Base-by-base conservation (phyloP, 2,329 filamentous ascomycete species). In the Rachicladosporium sp. region DNA sequence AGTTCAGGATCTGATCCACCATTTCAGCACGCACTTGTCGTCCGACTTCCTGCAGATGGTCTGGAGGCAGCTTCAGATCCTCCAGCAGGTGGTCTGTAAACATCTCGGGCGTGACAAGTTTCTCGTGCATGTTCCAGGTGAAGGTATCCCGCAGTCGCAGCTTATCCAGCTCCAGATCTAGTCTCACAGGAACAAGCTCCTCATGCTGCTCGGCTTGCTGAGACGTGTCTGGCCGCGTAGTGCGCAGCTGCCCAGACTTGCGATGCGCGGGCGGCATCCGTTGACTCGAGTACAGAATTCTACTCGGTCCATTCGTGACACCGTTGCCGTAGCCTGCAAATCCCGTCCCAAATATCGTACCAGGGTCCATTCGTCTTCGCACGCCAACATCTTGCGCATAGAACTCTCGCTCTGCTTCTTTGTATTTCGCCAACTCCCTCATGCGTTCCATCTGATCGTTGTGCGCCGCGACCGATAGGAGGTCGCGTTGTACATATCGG, bases 101-200 rank as follows among this genome's bases (percentile, higher is more conserved):
- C 8, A 91, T 62, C 42, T 93, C 82, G 12, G 80, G 76, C 13
- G 76, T 72, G 3, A 93, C 75, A 9, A 91, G 73, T 43, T 88
- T 80, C 59, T 98, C 91, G 64, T 95, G 85, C 29, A 96, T 71
- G 60, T 98, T 98, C 88, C 89, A 98, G 3, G 91, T 96, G 51
- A 98, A 95, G 1, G 91, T 96, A 61, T 98, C 91, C 59, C 91
- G 82, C 44, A 98, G 71, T 63, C 91, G 91, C 52, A 96, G 76
- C 66, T 93, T 94, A 50, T 96, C 89, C 73, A 84, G 83, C 55
- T 98, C 91, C 36, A 96, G 84, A 53, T 98, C 91, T 40, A 98
- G 66, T 35, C 91, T 77, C 48, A 98, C 74, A 2, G 91, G 91
- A 1, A 96, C 84, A 39, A 98, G 68, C 56, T 95, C 86, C 59